phyloP scores from a whole-genome alignment of 78 protist species.

The Dictyostelium intermedium region DNA sequence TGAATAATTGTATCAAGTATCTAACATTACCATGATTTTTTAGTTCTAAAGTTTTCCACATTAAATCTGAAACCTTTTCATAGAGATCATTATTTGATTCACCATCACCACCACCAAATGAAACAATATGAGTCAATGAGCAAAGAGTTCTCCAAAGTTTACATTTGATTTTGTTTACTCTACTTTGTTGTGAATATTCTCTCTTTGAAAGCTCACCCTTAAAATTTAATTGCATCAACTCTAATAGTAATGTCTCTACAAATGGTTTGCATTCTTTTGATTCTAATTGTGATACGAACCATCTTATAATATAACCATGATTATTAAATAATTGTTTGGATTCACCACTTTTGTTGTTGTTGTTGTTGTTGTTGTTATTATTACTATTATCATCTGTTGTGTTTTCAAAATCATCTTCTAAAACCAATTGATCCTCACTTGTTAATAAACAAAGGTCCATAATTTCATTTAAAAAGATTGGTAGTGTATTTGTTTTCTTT shows the following conservation, averaged over 20 bases:
- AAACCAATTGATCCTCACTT: not conserved
- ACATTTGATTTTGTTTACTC: constrained; percentile 50
- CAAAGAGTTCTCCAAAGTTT: constrained; percentile 67
- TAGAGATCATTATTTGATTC: not conserved
- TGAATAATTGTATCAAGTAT: constrained; percentile 63
- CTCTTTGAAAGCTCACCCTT: constrained; percentile 35
- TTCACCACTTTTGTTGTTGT: not conserved
- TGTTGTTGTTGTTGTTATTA: not conserved
- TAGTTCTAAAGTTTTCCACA: constrained; percentile 56
- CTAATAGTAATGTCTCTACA: constrained; percentile 22
- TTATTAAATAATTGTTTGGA: constrained; percentile 15
- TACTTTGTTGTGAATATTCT: constrained; percentile 66
- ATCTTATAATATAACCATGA: constrained; percentile 71
- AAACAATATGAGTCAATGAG: constrained; percentile 23
- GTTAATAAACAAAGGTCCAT: constrained; percentile 51
- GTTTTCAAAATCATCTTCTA: not conserved
- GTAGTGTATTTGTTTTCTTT: constrained; percentile 6
- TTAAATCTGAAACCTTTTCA: not conserved
- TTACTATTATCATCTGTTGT: not conserved
- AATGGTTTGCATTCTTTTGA: constrained; percentile 5
- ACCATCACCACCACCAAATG: not conserved
- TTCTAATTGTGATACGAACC: constrained; percentile 44
- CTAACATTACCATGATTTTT: constrained; percentile 73
- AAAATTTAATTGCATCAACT: constrained; percentile 21
- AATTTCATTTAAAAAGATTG: constrained; percentile 27